Base-by-base conservation (phyloP, 345 rosid genomes). In the Microthlaspi erraticum region DNA sequence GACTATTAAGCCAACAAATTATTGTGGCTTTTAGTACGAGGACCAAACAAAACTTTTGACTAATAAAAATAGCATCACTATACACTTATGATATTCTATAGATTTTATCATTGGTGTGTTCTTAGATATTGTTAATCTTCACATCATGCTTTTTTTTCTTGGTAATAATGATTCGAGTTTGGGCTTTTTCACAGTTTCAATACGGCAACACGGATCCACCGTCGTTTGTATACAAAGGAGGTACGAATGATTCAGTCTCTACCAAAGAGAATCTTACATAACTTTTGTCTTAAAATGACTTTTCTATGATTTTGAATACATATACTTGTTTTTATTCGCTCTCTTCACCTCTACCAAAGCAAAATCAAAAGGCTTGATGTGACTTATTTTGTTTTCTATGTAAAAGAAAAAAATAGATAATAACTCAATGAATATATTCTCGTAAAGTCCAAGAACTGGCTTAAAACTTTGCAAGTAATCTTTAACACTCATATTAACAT, bases 321-420 rank as follows among this genome's bases (percentile, higher is more conserved):
- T 58, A 59, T 46, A 7, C 58, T 36, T 58, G 66, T 37, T 49
- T 60, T 32, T 31, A 29, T 60, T 29, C 67, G 18, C 23, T 26
- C 52, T 26, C 14, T 18, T 60, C 77, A 39, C 66, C 60, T 16
- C 5, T 51, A 52, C 45, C 77, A 66, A 73, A 66, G 44, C 59
- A 64, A 66, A 51, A 4, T 26, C 10, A 42, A 66, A 74, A 66
- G 43, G 57, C 11, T 52, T 67, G 73, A 75, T 60, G 69, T 75
- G 78, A 75, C 78, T 12, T 17, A 11, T 18, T 74, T 74, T 74
- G 73, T 74, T 74, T 41, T 60, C 50, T 60, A 45, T 10, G 73
- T 51, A 74, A 51, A 46, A 60, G 57, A 14, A 17, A 60, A 50
- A 18, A 16, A 43, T 32, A 65, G 66, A 66, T 49, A 50, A 50